These are phyloP conservation scores for Nicotiana obtusifolia DNA, from an alignment of 257 asterid species.

Conservation along the genomic window DNA sequence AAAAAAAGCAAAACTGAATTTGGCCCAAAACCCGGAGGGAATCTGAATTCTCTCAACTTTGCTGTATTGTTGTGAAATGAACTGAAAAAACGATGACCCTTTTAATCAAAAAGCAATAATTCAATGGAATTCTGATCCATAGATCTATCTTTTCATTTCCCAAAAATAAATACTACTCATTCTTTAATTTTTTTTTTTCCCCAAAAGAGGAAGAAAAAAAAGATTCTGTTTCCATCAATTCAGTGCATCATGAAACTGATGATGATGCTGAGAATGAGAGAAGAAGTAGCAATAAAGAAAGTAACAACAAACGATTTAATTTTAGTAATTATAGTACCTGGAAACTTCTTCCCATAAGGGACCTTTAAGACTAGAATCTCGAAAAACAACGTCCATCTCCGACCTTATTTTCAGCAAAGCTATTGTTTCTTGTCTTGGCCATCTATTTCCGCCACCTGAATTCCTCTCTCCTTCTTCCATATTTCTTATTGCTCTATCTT, in stretches of 20 bases:
- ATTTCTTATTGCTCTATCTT: constrained; percentile 20
- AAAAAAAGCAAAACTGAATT: constrained; percentile 35
- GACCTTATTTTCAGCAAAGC: constrained; percentile 79
- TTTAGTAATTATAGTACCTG: constrained; percentile 33
- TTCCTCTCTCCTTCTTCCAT: constrained; percentile 50
- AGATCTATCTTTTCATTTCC: constrained; percentile 19
- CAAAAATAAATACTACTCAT: not conserved
- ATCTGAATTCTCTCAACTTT: constrained; percentile 36
- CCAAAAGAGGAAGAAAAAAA: not conserved
- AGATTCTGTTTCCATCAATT: not conserved
- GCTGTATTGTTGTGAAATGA: constrained; percentile 43
- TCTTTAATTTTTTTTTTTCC: not conserved
- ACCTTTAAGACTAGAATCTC: constrained; percentile 86
- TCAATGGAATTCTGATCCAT: constrained; percentile 31
- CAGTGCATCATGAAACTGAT: not conserved
- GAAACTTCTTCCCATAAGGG: constrained; percentile 98
- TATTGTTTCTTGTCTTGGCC: constrained; percentile 95
- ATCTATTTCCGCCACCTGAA: constrained; percentile 64
- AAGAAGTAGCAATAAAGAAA: not conserved
- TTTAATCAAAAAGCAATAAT: constrained; percentile 18
- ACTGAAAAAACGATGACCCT: constrained; percentile 26
- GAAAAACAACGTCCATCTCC: constrained; percentile 76
- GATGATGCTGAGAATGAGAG: constrained; percentile 1
- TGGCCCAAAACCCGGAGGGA: constrained; percentile 36
- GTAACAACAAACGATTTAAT: not conserved